Base-by-base conservation (phyloP, 352 stramenopile species). In the Pythium plurisporium region DNA sequence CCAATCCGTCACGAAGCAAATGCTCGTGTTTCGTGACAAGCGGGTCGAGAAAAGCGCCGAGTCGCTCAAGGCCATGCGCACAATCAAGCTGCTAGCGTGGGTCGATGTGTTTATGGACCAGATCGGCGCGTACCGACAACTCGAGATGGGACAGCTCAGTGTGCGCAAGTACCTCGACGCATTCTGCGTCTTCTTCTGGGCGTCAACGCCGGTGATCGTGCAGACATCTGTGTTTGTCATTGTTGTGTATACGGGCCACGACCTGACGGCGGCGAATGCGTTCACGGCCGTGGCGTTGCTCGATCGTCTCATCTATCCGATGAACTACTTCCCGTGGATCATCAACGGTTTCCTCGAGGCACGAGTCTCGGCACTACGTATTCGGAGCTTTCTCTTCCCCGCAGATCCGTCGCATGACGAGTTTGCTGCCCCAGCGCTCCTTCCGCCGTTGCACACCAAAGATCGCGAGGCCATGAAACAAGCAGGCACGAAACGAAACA, bases 281-380 rank as follows among this genome's bases (percentile, higher is more conserved):
- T 92, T 94, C 60, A 92, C 86, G 9, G 80, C 86, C 0, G 82
- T 97, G 23, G 74, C 89, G n/a, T 57, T 96, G 37, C 70, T 97
- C 0, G 82, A 96, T 42, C 84, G 86, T 7, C 73, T 97, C 5
- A 89, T 97, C 23, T 95, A 91, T 50, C 89, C 89, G 1, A 96
- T 97, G 78, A 96, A 96, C 42, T 92, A 92, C 37, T 94, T 96
- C 23, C 87, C 87, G 19, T 96, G 87, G 86, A 93, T 97, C 62
- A 85, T 96, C 55, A 96, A 94, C 30, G 86, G 86, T 5, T 86
- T 96, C 47, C 69, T 95, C 0, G 89, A 97, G 53, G 87, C 87
- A 5, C 70, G 64, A 7, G 84, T 97, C 8, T 97, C 89, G 36
- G 84, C 79, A 11, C 53, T 85, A 15, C 79, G 88, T 17, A 79